Conservation (phyloP, 495 filamentous ascomycete species). For the Penicillium odoratum region DNA sequence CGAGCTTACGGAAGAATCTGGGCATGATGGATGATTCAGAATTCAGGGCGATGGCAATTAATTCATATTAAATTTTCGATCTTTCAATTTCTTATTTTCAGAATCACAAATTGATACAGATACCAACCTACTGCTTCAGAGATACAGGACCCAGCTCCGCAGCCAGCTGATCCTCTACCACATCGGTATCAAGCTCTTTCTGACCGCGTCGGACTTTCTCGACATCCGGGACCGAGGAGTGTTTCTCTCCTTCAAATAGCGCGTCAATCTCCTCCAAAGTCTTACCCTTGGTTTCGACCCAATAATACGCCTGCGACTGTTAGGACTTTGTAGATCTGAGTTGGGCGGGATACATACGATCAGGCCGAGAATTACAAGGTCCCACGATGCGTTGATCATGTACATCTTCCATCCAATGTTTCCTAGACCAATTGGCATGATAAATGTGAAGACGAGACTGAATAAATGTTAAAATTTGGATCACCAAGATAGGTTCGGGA, state of each 20-base stretch:
- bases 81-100: too few species aligned
- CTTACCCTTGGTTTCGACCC: constrained; percentile 55
- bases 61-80: too few species aligned
- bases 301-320: constrained; percentile 19
- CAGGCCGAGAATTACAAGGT: constrained; percentile 20
- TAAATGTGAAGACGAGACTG: constrained; percentile 48
- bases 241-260: constrained; percentile 42
- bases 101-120: too few species aligned
- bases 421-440: constrained; percentile 47
- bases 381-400: constrained; percentile 28
- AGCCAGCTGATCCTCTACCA: constrained; percentile 15
- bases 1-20: too few species aligned
- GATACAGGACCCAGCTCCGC: constrained; percentile 1
- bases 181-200: constrained; percentile 19
- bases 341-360: constrained; percentile 16
- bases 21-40: too few species aligned
- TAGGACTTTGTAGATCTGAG: neutral
- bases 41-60: too few species aligned
- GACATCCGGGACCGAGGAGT: constrained; percentile 44
- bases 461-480: neutral
- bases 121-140: neutral
- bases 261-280: constrained; percentile 57
- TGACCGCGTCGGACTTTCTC: constrained; percentile 38
- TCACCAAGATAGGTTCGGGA: neutral
- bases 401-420: constrained; percentile 33